Evolutionary conservation across 164 flowering plant species (phyloP), one percentile per base, ranked within the genome.

Genomic region (Tetracentron sinense): DNA sequence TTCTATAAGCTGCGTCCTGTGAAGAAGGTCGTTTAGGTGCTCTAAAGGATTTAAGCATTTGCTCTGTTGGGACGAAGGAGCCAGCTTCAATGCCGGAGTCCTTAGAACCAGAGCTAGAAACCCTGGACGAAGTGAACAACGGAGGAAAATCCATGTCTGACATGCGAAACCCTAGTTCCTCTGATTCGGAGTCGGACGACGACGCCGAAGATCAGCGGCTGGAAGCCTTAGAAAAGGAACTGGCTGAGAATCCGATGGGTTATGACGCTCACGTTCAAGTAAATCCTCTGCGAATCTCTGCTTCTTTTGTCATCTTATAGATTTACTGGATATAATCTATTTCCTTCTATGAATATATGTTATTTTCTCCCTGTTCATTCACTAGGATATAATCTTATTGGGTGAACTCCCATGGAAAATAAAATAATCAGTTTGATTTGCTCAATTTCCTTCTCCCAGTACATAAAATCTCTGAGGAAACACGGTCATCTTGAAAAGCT

Each of bases 241-340:
- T 94, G 52, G 56, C 75, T 26, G 68, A 60, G 51, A 85, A 86
- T 49, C 94, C 97, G 25, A 69, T 78, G 54, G 79, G 78, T 63
- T 92, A 89, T 74, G 94, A 88, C 19, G 54, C 86, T 64, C 90
- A 88, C 61, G 83, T 83, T 48, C 83, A 83, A 67, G 97, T 85
- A 77, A 35, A 2, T 17, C 6, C 6, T 23, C 25, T 42, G 4
- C 42, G 27, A 19, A 2, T 19, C 15, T 22, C 38, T 16, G 22
- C 21, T 35, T 21, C 42, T 25, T 20, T 8, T 59, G 10, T 44
- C 20, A 17, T 26, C 35, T 33, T 2, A 16, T 60, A 12, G 20
- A 17, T 46, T 49, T 22, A 22, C 11, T 27, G n/a, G 4, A 14
- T 12, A 30, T 48, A 42, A 35, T 25, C 16, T 42, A 30, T 65